phyloP scores from a whole-genome alignment of 2,329 filamentous ascomycete species.

The Aaosphaeria arxii region DNA sequence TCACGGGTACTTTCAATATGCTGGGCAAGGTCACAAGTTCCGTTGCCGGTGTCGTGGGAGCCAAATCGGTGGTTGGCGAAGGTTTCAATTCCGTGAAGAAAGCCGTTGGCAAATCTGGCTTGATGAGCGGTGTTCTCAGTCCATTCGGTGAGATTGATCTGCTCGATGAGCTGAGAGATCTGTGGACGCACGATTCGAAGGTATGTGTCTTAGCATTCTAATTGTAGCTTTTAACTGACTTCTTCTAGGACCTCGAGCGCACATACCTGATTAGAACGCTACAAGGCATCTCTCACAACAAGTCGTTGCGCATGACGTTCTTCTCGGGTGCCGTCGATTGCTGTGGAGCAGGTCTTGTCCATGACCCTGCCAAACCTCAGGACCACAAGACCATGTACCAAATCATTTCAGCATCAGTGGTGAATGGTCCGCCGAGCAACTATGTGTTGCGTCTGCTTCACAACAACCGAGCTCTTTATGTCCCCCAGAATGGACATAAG shows the following conservation, averaged over 20 bases:
- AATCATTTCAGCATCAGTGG: slow-evolving; percentile 87
- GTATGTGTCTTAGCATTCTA: slow-evolving; percentile 34
- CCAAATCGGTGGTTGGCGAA: slow-evolving; percentile 86
- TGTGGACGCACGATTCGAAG: slow-evolving; percentile 98
- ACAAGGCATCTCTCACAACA: slow-evolving; percentile 92
- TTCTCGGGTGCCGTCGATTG: slow-evolving; percentile 89
- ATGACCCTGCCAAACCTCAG: slow-evolving; percentile 85
- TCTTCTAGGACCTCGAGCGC: slow-evolving; percentile 73
- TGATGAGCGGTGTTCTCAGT: slow-evolving; percentile 94
- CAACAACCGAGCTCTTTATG: slow-evolving; percentile 87
- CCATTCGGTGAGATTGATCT: slow-evolving; percentile 96
- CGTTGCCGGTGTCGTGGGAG: slow-evolving; percentile 91
- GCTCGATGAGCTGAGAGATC: slow-evolving; percentile 88
- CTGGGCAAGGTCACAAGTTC: slow-evolving; percentile 93
- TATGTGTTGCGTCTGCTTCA: slow-evolving; percentile 95
- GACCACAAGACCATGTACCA: slow-evolving; percentile 99
- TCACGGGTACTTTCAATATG: slow-evolving; percentile 95
- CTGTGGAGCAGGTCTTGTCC: slow-evolving; percentile 87
- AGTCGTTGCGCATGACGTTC: slow-evolving; percentile 95
- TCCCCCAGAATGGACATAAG: slow-evolving; percentile 81
- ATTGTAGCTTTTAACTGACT: neutral
- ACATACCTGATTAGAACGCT: slow-evolving; percentile 95
- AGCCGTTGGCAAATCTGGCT: slow-evolving; percentile 87
- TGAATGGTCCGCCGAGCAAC: slow-evolving; percentile 78
- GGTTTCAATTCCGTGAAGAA: slow-evolving; percentile 96